phyloP scores from a whole-genome alignment of 345 rosid genomes.

The Populus tremula region DNA sequence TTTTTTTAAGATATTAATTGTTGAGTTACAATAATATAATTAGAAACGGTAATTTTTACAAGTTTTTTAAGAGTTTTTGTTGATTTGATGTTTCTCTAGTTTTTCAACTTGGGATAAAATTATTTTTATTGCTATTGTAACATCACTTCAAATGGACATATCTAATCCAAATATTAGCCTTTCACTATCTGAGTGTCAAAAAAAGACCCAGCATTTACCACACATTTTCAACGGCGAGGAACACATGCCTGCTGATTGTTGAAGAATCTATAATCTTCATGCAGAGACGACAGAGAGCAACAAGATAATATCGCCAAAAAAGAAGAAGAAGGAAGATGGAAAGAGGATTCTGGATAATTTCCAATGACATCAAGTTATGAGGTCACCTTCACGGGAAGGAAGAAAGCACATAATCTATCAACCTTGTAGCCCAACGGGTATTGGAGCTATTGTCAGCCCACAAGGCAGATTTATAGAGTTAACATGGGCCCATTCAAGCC shows the following conservation, averaged over 20 bases:
- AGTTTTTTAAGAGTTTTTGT: too few relatives aligned
- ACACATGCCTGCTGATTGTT: not conserved
- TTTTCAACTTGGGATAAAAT: too few relatives aligned
- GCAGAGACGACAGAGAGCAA: constrained; percentile 1
- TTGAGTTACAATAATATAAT: too few relatives aligned
- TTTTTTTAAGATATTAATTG: too few relatives aligned
- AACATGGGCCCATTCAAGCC: not conserved
- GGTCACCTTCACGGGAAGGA: not conserved
- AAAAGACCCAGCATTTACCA: not conserved
- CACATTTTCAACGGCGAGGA: not conserved
- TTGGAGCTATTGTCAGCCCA: not conserved
- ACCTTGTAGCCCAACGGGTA: not conserved
- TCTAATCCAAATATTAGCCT: not conserved
- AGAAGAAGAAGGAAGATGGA: not conserved
- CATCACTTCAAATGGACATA: not conserved
- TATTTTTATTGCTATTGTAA: too few relatives aligned
- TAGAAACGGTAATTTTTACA: too few relatives aligned
- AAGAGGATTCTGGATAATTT: not conserved
- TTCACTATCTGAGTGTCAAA: not conserved
- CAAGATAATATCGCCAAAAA: too few relatives aligned
- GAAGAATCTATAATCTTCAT: not conserved
- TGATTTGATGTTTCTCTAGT: too few relatives aligned
- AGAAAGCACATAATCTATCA: not conserved
- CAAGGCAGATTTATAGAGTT: not conserved
- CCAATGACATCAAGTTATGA: not conserved